Base-by-base conservation (phyloP, 176 grass and related monocot genomes). In the Juncus inflexus region DNA sequence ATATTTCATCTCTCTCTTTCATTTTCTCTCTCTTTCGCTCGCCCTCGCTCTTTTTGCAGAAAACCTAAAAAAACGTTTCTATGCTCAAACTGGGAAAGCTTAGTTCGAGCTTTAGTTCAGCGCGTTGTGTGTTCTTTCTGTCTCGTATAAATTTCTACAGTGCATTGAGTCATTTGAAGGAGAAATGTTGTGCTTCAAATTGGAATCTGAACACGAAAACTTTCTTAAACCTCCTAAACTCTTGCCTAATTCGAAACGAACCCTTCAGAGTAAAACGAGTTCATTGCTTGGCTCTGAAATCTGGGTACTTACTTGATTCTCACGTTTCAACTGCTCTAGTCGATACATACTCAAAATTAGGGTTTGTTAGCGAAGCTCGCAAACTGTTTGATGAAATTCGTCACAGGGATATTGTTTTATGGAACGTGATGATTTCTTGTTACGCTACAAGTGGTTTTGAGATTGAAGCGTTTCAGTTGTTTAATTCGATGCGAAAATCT, bases 351-450 rank as follows among this genome's bases (percentile, higher is more conserved):
- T 43, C 52, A 3, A 71, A 71, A 12, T 45, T 71, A 13, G 67
- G 67, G 37, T 59, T 42, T 59, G 67, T 71, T 15, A 59, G 37
- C 9, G 53, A 59, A 19, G 67, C 67, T 15, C 39, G 39, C 39
- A 35, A 5, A 15, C 3, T 71, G 67, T 71, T 71, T n/a, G 67
- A 71, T 71, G 52, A 71, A 71, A 71, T 59, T 19, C 52, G 52
- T 10, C 0, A 19, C 2, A 7, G 54, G 57, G 67, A 71, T 59
- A 16, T 71, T 15, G 54, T 71, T 19, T 28, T 58, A 60, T 84
- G 73, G 79, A 95, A 84, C 84, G 79, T 87, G 66, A 86, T 91
- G 82, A 7, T 91, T 65, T 76, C 81, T 42, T 88, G 87, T 74
- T 96, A 83, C 74, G 51, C 74, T 2, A 39, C 73, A 41, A 79